Base-by-base conservation (phyloP, 208 protist genomes). In the Trypanosoma conorhini region DNA sequence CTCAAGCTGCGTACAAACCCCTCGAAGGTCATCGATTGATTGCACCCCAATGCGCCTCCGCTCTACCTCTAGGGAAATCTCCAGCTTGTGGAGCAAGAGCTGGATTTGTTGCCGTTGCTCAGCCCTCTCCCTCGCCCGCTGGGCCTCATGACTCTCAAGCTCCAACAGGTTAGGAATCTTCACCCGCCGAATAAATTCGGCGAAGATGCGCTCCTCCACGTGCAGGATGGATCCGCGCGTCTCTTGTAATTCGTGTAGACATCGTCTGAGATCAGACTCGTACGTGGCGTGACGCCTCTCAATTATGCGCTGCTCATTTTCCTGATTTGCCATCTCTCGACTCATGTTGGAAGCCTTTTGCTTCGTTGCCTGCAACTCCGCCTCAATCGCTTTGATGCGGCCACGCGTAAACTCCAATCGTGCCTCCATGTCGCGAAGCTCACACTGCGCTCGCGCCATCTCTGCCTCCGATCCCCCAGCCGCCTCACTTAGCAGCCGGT, bases 131-230 rank as follows among this genome's bases (percentile, higher is more conserved):
- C 86, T 74, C 22, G 71, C 62, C 30, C 74, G 57, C 42, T 86
- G 62, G 28, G 66, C 74, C 63, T 95, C 67, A 66, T 76, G 40
- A 22, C 86, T 82, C 77, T 99, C 97, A 46, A 96, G 88, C 46
- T 97, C 87, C 62, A 86, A 69, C 46, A 99, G 83, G 60, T 98
- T 93, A 0, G 79, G 70, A 0, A 99, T 76, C 38, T 92, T 83
- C 31, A 98, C 81, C 52, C 67, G 77, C 50, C 85, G 71, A 65
- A 96, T 87, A 72, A 99, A 98, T 12, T 85, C 87, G 12, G 66
- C 77, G 73, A 99, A 99, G 12, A 98, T 67, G 52, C 75, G 72
- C 4, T 89, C 85, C 77, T 98, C 97, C 0, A 93, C 75, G 21
- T 70, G 57, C 44, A 79, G 68, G 48, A 98, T 94, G 22, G 84